phyloP scores from a whole-genome alignment of 31 red algal species.

The Odonthalia washingtoniensis region DNA sequence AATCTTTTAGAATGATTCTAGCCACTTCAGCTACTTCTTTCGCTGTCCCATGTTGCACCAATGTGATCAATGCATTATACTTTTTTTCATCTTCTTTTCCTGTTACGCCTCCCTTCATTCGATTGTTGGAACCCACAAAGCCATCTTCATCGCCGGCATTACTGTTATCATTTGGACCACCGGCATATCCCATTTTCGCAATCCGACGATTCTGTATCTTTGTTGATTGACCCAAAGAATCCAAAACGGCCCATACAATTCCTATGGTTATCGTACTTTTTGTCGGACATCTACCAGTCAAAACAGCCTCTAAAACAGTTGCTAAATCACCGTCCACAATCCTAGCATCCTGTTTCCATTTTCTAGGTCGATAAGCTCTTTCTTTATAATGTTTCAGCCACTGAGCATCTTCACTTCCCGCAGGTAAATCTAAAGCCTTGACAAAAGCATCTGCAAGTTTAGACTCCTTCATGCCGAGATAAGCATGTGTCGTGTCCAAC shows the following conservation, averaged over 20 bases:
- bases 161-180: background rate
- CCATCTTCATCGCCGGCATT: background rate
- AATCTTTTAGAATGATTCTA: conserved; percentile 79
- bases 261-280: conserved; percentile 70
- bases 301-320: conserved; percentile 58
- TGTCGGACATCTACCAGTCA: conserved; percentile 52
- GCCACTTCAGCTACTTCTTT: conserved; percentile 65
- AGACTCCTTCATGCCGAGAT: conserved; percentile 73
- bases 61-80: conserved; percentile 8
- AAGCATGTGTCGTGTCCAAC: conserved; percentile 61
- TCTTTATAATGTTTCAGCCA: conserved; percentile 79
- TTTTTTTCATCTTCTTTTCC: conserved; percentile 33
- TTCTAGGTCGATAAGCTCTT: conserved; percentile 59
- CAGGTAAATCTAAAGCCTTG: conserved; percentile 60
- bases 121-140: background rate
- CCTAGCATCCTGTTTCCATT: conserved; percentile 64
- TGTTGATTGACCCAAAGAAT: conserved; percentile 44
- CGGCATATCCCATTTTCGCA: conserved; percentile 9
- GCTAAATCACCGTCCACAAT: conserved; percentile 74
- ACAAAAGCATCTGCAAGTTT: conserved; percentile 69
- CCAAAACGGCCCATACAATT: conserved; percentile 59
- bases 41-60: conserved; percentile 52
- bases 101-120: background rate
- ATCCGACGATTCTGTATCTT: conserved; percentile 41
- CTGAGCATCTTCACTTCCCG: conserved; percentile 60